These are phyloP conservation scores for Podospora conica DNA, from an alignment of 495 filamentous ascomycete species.

Conservation along the genomic window DNA sequence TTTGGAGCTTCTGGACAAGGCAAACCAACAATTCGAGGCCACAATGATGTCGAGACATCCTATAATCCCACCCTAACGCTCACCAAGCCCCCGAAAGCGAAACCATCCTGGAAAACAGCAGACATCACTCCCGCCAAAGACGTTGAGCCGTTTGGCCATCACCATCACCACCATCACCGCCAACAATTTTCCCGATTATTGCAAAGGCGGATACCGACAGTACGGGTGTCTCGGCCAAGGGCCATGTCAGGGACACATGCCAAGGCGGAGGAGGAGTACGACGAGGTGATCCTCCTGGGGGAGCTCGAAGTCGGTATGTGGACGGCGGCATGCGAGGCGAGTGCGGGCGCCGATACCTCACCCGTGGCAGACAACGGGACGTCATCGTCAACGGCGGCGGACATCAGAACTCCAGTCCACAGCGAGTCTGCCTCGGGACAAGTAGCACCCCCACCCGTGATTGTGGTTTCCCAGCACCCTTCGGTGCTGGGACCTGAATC, in stretches of 20 bases:
- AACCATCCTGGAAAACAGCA: neutral
- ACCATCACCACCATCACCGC: neutral
- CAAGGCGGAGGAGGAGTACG: neutral
- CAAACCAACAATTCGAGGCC: too few relatives aligned
- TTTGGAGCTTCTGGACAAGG: too few relatives aligned
- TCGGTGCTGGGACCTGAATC: slow-evolving; percentile 7
- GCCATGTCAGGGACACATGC: neutral
- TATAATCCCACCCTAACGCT: too few relatives aligned
- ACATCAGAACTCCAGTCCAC: too few relatives aligned
- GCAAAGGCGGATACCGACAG: too few relatives aligned
- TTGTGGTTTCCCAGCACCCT: slow-evolving; percentile 14
- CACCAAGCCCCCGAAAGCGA: neutral
- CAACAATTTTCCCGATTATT: neutral
- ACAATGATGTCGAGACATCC: neutral
- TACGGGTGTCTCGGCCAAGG: neutral
- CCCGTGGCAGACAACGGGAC: too few relatives aligned
- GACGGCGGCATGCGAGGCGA: too few relatives aligned
- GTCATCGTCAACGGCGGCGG: too few relatives aligned
- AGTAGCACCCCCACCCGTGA: neutral
- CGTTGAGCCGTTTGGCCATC: neutral
- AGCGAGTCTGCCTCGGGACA: neutral
- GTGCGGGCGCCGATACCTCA: too few relatives aligned
- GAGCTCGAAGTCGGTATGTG: too few relatives aligned
- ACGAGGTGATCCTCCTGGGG: too few relatives aligned
- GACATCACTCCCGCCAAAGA: neutral